Evolutionary conservation across 2,329 filamentous ascomycete species (phyloP).

Genomic region (Diaporthe sp.): DNA sequence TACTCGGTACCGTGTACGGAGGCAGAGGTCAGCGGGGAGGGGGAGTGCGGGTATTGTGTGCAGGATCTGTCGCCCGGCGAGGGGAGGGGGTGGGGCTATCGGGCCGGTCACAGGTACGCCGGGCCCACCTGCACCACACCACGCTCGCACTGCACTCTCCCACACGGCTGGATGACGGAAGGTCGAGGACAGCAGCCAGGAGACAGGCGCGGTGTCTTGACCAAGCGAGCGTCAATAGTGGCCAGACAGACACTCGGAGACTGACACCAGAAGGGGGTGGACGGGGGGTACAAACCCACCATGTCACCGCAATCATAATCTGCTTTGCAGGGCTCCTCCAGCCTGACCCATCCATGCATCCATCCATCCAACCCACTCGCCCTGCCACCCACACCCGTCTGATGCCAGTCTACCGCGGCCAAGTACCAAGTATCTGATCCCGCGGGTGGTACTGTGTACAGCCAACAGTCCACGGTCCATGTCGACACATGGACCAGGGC

Average conservation of each 20-base stretch:
- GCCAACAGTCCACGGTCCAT: not conserved
- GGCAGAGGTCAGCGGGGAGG: conserved; percentile 10
- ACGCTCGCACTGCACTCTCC: not conserved
- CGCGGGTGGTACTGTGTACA: conserved; percentile 15
- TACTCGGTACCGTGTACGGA: not conserved
- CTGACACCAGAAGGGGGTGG: conserved; percentile 17
- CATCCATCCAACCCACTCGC: conserved; percentile 5
- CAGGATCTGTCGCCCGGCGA: not conserved
- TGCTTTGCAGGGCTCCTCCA: conserved; percentile 10
- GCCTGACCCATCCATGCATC: conserved; percentile 17
- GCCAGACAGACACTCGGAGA: conserved; percentile 30
- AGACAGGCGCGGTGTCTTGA: conserved; percentile 28
- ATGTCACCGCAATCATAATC: conserved; percentile 31
- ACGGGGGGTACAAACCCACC: conserved; percentile 18
- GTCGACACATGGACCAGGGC: conserved; percentile 27
- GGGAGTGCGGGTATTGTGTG: not conserved
- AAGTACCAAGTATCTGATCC: conserved; percentile 23
- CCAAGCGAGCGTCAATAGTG: conserved; percentile 29
- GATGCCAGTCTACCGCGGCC: not conserved
- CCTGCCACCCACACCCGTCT: conserved; percentile 8
- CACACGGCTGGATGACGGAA: conserved; percentile 29
- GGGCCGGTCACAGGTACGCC: conserved; percentile 1
- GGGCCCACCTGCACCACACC: not conserved
- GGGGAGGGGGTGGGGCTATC: not conserved
- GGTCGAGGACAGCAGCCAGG: not conserved